These are phyloP conservation scores for Dichotomopilus funicola DNA, from an alignment of 2,329 filamentous ascomycete genomes.

Conservation along the genomic window DNA sequence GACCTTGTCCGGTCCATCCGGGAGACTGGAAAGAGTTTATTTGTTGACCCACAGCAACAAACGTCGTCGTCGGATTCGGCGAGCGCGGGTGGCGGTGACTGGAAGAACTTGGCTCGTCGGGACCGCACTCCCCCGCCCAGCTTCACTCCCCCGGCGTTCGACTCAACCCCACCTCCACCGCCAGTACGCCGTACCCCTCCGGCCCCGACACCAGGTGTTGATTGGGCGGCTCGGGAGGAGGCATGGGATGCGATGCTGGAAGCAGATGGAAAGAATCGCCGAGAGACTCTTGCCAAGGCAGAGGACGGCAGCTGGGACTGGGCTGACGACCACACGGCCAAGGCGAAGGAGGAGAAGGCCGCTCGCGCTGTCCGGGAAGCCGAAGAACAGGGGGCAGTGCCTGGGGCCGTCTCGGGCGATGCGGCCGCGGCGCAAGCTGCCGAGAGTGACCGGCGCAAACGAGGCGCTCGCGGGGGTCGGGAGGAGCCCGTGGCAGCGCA, in stretches of 20 bases:
- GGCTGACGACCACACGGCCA: constrained; percentile 11
- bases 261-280: background rate
- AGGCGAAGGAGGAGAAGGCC: background rate
- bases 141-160: background rate
- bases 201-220: too few species aligned
- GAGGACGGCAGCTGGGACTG: constrained; percentile 13
- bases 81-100: background rate
- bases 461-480: background rate
- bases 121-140: background rate
- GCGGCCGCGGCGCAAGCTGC: background rate
- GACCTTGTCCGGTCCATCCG: too few species aligned
- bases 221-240: background rate
- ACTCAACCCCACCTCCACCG: too few species aligned
- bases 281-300: too few species aligned
- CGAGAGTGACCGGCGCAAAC: background rate
- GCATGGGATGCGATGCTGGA: background rate
- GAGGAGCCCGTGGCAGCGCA: background rate
- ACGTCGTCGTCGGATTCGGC: background rate
- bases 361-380: background rate
- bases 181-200: too few species aligned
- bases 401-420: background rate
- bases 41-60: background rate
- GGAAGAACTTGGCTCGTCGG: constrained; percentile 9
- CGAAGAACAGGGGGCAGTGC: background rate
- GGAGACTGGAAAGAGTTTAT: too few species aligned